Conservation (phyloP, 73 alveolate genomes). For the Symbiodinium pilosum region DNA sequence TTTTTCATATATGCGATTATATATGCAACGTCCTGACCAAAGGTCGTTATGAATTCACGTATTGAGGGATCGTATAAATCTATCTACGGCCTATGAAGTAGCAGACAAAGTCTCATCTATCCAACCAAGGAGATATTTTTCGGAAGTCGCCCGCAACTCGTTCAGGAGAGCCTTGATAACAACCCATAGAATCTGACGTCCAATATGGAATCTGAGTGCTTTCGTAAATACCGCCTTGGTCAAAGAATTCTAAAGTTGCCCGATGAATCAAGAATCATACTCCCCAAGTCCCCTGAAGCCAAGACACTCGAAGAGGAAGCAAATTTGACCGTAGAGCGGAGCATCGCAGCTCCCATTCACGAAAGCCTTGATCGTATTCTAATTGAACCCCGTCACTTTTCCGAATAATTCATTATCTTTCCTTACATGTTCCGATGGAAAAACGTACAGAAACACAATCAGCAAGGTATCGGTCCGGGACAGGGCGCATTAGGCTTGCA, state of each 20-base stretch:
- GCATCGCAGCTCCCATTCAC: constrained; percentile 46
- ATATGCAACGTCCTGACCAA: no score
- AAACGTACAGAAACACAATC: no score
- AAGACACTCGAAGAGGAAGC: background rate
- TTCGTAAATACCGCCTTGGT: background rate
- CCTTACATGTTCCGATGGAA: no score
- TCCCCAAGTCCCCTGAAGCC: background rate
- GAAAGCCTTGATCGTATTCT: constrained; percentile 47
- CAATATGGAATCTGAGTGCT: background rate
- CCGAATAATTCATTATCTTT: constrained; percentile 9
- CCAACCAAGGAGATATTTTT: background rate
- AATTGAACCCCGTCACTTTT: constrained; percentile 34
- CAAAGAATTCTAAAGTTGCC: background rate
- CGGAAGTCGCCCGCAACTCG: background rate
- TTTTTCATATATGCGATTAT: no score
- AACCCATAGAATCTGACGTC: no score
- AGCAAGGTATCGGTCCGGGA: no score
- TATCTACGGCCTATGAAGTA: no score
- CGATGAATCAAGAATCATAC: background rate
- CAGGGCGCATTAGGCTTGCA: background rate
- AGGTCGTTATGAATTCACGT: no score
- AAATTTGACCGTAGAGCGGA: constrained; percentile 40
- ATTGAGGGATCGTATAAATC: no score
- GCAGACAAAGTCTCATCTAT: no score
- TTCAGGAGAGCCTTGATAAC: background rate